Percentiles rank a stretch among this genome's conserved stretches.
phyloP scores from a whole-genome alignment of 2,329 filamentous ascomycete species.

The Neospermospora avenae region DNA sequence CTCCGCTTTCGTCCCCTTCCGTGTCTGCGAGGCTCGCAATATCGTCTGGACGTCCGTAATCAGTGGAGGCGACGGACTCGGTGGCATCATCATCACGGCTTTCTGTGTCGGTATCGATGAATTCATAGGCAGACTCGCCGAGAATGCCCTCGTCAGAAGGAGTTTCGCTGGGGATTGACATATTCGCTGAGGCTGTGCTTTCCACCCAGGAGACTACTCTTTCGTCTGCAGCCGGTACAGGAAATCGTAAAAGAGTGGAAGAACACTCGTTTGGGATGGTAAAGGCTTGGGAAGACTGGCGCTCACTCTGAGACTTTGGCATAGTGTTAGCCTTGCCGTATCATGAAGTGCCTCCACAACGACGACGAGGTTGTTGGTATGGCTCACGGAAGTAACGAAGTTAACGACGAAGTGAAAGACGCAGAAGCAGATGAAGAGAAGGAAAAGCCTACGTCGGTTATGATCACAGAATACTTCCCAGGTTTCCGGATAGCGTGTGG shows the following conservation, averaged over 20 bases:
- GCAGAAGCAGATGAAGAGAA: slow-evolving; percentile 9
- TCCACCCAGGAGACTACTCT: slow-evolving; percentile 33
- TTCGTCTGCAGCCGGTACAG: slow-evolving; percentile 27
- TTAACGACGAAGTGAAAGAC: slow-evolving; percentile 2
- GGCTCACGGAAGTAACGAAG: slow-evolving; percentile 2
- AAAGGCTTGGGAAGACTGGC: slow-evolving; percentile 16
- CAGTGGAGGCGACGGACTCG: slow-evolving; percentile 36
- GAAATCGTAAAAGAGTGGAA: slow-evolving; percentile 28
- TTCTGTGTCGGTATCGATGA: slow-evolving; percentile 36
- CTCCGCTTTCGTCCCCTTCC: slow-evolving; percentile 35
- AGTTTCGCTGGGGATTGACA: slow-evolving; percentile 31
- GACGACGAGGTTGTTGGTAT: slow-evolving; percentile 6
- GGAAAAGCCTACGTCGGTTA: slow-evolving; percentile 17
- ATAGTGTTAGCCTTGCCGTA: slow-evolving; percentile 34
- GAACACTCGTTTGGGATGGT: slow-evolving; percentile 13
- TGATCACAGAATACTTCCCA: slow-evolving; percentile 2
- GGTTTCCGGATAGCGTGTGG: slow-evolving; percentile 8
- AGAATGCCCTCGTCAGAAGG: slow-evolving; percentile 32
- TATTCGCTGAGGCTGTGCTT: slow-evolving; percentile 25
- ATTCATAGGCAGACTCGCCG: slow-evolving; percentile 35
- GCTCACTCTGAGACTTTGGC: slow-evolving; percentile 27
- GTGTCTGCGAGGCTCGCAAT: slow-evolving; percentile 37
- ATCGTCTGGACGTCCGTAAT: slow-evolving; percentile 35
- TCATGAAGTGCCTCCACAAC: slow-evolving; percentile 24
- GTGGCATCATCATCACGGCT: slow-evolving; percentile 35